These are phyloP conservation scores for Monosporozyma siamensis DNA, from an alignment of 805 yeast species.

Conservation along the genomic window DNA sequence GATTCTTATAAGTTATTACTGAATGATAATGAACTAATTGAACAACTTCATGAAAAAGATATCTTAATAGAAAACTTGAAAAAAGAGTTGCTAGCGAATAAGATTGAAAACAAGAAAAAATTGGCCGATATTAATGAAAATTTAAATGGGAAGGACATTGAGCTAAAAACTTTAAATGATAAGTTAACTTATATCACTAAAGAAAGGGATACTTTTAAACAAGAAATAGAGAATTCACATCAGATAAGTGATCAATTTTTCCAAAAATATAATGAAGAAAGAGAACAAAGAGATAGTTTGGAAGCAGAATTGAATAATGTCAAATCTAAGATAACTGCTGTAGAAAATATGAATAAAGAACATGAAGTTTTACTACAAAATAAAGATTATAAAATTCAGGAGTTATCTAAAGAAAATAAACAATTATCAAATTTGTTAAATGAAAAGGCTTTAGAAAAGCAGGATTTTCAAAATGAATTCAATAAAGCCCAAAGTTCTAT, in stretches of 20 bases:
- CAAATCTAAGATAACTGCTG: no score
- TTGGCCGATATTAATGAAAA: not conserved
- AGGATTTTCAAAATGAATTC: no score
- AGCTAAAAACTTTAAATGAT: not conserved
- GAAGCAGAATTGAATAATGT: no score
- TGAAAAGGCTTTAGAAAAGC: no score
- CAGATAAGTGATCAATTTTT: not conserved
- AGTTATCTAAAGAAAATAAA: no score
- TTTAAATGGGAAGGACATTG: not conserved
- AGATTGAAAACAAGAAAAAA: not conserved
- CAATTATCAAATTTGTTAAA: no score
- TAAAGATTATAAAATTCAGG: no score
- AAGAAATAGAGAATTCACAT: not conserved
- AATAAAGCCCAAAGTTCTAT: no score
- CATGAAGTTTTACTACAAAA: no score
- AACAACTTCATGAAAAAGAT: not conserved
- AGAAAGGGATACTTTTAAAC: not conserved
- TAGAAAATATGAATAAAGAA: no score
- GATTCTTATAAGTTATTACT: constrained; percentile 44
- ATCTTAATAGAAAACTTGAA: not conserved
- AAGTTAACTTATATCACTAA: not conserved
- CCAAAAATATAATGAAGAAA: not conserved
- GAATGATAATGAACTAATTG: not conserved
- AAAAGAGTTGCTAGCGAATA: not conserved
- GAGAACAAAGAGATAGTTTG: not conserved